phyloP scores from a whole-genome alignment of 345 rosid species.

The Ailanthus altissimus region DNA sequence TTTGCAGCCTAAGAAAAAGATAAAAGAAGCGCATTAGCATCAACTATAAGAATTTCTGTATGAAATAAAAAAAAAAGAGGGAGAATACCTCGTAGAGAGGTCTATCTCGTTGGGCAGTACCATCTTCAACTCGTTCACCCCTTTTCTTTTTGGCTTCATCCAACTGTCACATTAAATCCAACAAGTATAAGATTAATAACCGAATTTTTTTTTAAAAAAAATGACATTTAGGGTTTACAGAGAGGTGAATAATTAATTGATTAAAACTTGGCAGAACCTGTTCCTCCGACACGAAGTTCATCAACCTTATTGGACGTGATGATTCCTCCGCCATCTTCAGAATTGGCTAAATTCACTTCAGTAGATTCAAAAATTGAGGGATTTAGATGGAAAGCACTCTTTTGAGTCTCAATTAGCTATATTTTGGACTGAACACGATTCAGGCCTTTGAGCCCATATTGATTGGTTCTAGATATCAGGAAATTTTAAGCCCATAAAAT shows the following conservation, averaged over 20 bases:
- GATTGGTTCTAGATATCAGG: too few species aligned
- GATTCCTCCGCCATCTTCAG: slow-evolving; percentile 70
- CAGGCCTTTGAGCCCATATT: too few species aligned
- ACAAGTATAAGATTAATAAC: background rate
- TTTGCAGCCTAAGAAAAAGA: background rate
- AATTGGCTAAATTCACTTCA: background rate
- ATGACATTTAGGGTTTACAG: background rate
- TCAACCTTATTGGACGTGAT: slow-evolving; percentile 58
- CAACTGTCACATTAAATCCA: slow-evolving; percentile 47
- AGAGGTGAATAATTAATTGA: background rate
- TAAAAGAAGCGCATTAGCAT: background rate
- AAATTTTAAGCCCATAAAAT: too few species aligned
- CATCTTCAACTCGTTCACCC: slow-evolving; percentile 93
- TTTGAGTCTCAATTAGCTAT: too few species aligned
- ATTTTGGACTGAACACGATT: too few species aligned
- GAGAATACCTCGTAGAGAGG: slow-evolving; percentile 72
- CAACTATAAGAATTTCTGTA: background rate
- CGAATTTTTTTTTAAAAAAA: background rate
- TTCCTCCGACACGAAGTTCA: slow-evolving; percentile 87
- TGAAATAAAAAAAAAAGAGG: background rate
- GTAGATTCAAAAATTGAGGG: background rate
- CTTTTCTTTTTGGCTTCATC: slow-evolving; percentile 81
- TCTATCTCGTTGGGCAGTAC: slow-evolving; percentile 91
- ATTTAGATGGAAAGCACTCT: background rate
- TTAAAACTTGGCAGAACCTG: slow-evolving; percentile 46